Base-by-base conservation (phyloP, 176 grass and related monocot genomes). In the Bonia amplexicaulis region DNA sequence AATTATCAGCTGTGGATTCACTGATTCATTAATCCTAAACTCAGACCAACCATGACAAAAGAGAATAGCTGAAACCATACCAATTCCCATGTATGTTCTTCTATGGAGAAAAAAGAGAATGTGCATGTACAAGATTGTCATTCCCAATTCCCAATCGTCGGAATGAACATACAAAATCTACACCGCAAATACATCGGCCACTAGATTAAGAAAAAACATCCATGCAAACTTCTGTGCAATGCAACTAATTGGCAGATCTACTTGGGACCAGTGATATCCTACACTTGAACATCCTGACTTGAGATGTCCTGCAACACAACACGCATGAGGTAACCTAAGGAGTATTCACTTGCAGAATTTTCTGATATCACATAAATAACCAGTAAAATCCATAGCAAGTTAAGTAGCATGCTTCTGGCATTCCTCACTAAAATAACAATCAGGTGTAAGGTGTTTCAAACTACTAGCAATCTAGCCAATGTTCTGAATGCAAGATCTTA, bases 291-390 rank as follows among this genome's bases (percentile, higher is more conserved):
- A 55, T 7, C 17, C 53, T 22, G 58, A 74, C 20, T 46, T 80
- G 5, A 12, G 10, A 72, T 65, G 78, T 31, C 88, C 88, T 90
- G 79, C 25, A 90, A 82, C 25, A 62, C 45, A 81, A 35, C 31
- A 78, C 6, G 20, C 7, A 83, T 65, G 31, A 23, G 69, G 44
- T 57, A 41, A 78, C 59, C 45, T 59, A 31, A 73, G 75, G 16
- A 71, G 31, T 2, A 52, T 82, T 71, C 41, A 52, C 49, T 64
- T 51, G 3, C 35, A 31, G 2, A 74, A 45, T 20, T 80, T 64
- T 69, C 67, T 29, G 40, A 61, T 49, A 69, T 41, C 33, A 85
- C 33, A 59, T n/a, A 70, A 20, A 81, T 46, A 33, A 40, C 12
- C 22, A 69, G 14, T 64, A 59, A 39, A 73, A 51, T 20, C 26